Evolutionary conservation across 2,329 filamentous ascomycete genomes (phyloP).

Genomic region (Clonostachys sp.): DNA sequence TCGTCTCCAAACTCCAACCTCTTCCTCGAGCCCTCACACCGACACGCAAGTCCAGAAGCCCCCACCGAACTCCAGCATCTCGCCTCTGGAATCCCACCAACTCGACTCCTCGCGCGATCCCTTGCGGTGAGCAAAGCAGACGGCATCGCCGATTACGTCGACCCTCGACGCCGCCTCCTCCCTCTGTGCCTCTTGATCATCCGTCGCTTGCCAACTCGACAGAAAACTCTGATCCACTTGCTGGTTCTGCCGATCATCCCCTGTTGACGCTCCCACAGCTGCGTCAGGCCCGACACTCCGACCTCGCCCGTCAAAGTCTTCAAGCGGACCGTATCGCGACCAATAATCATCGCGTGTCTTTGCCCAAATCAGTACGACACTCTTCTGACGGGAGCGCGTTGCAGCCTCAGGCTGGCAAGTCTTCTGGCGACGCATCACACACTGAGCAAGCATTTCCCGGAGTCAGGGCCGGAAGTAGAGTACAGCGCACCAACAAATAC

Average conservation of each 20-base stretch:
- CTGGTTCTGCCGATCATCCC: conserved; percentile 40
- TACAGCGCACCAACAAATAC: too few relatives aligned
- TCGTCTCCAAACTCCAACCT: not conserved
- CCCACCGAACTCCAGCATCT: conserved; percentile 36
- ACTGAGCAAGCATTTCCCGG: too few relatives aligned
- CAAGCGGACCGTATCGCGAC: conserved; percentile 42
- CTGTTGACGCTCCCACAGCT: conserved; percentile 47
- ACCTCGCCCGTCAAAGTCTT: conserved; percentile 37
- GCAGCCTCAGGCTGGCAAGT: too few relatives aligned
- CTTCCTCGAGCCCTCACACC: conserved; percentile 38
- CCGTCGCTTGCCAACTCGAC: conserved; percentile 31
- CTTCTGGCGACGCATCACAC: too few relatives aligned
- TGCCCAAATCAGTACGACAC: conserved; percentile 47
- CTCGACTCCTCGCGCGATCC: conserved; percentile 43
- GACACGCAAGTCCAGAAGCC: conserved; percentile 14
- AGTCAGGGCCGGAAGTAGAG: too few relatives aligned
- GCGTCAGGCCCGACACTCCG: conserved; percentile 35
- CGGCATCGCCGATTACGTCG: conserved; percentile 26
- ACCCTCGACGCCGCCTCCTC: conserved; percentile 48
- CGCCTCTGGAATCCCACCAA: conserved; percentile 60
- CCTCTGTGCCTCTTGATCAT: conserved; percentile 43
- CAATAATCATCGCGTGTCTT: conserved; percentile 43
- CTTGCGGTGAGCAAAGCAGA: conserved; percentile 9
- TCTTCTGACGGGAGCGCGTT: conserved; percentile 45
- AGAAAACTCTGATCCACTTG: conserved; percentile 26